phyloP scores from a whole-genome alignment of 2,329 filamentous ascomycete species.

The Ascomycota sp. region DNA sequence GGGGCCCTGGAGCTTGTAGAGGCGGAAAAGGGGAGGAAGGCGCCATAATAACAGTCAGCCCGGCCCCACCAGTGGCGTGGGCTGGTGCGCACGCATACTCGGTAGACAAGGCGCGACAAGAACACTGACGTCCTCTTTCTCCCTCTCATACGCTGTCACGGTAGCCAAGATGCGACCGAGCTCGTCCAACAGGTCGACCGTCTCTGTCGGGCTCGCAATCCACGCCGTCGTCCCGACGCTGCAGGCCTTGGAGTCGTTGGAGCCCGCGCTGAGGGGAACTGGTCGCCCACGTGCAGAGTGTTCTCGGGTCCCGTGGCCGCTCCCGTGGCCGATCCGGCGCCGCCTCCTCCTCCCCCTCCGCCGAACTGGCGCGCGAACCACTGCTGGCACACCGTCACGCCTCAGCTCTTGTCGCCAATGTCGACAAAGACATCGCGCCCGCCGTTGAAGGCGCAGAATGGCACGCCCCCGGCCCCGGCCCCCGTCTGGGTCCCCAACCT shows the following conservation, averaged over 20 bases:
- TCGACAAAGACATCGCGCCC: slow-evolving; percentile 97
- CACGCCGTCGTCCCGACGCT: slow-evolving; percentile 87
- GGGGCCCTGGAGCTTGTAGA: too few species aligned
- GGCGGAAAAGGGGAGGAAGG: too few species aligned
- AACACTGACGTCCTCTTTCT: too few species aligned
- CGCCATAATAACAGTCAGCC: too few species aligned
- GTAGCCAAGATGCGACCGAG: too few species aligned
- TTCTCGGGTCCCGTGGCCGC: slow-evolving; percentile 50
- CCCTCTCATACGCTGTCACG: too few species aligned
- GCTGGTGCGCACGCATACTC: too few species aligned
- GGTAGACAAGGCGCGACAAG: too few species aligned
- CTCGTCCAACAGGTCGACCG: slow-evolving; percentile 75
- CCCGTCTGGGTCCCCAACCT: slow-evolving; percentile 21
- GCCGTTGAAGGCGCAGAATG: slow-evolving; percentile 96
- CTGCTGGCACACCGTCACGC: slow-evolving; percentile 76
- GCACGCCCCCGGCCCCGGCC: slow-evolving; percentile 25
- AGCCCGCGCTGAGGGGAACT: slow-evolving; percentile 86
- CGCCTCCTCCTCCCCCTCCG: too few species aligned
- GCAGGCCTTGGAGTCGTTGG: slow-evolving; percentile 92
- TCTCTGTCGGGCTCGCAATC: slow-evolving; percentile 87
- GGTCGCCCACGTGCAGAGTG: slow-evolving; percentile 88
- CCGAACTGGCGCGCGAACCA: slow-evolving; percentile 47
- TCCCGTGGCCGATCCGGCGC: too few species aligned
- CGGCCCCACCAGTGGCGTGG: too few species aligned
- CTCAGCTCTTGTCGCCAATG: slow-evolving; percentile 95